phyloP scores from a whole-genome alignment of 495 filamentous ascomycete genomes.

The Astrothelium subdiscretum region DNA sequence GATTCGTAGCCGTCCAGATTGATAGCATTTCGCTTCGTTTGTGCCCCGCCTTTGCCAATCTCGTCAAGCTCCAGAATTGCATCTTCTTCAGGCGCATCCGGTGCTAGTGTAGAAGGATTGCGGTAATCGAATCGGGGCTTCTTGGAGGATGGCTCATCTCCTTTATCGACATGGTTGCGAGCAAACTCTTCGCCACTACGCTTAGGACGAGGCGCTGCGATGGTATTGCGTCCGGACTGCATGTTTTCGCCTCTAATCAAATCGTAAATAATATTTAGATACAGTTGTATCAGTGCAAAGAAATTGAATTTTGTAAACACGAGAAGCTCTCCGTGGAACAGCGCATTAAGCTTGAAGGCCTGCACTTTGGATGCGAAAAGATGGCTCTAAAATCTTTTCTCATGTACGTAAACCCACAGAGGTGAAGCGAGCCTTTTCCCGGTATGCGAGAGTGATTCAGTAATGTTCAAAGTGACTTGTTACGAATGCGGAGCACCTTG shows the following conservation, averaged over 20 bases:
- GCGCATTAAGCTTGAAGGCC: too few relatives aligned
- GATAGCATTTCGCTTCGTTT: constrained; percentile 78
- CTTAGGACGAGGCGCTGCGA: constrained; percentile 59
- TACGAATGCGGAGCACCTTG: too few relatives aligned
- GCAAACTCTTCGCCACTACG: constrained; percentile 69
- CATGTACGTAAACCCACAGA: too few relatives aligned
- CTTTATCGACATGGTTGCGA: constrained; percentile 48
- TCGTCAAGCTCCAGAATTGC: constrained; percentile 80
- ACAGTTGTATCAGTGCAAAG: too few relatives aligned
- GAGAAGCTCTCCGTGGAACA: too few relatives aligned
- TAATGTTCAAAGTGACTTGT: too few relatives aligned
- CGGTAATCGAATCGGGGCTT: constrained; percentile 91
- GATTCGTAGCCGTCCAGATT: constrained; percentile 96
- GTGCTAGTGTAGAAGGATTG: constrained; percentile 81
- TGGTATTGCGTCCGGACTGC: neutral
- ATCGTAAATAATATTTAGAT: neutral
- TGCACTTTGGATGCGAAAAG: too few relatives aligned
- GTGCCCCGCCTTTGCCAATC: constrained; percentile 66
- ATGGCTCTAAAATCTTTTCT: too few relatives aligned
- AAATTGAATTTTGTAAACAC: too few relatives aligned
- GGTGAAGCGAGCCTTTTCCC: too few relatives aligned
- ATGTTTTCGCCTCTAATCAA: neutral
- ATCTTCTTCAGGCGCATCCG: constrained; percentile 67
- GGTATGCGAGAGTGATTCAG: too few relatives aligned
- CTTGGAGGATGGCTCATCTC: constrained; percentile 47